Percentiles rank a stretch among this genome's conserved stretches.
Evolutionary conservation across 257 asterid species (phyloP).

Genomic region (Solanum appendiculatum): DNA sequence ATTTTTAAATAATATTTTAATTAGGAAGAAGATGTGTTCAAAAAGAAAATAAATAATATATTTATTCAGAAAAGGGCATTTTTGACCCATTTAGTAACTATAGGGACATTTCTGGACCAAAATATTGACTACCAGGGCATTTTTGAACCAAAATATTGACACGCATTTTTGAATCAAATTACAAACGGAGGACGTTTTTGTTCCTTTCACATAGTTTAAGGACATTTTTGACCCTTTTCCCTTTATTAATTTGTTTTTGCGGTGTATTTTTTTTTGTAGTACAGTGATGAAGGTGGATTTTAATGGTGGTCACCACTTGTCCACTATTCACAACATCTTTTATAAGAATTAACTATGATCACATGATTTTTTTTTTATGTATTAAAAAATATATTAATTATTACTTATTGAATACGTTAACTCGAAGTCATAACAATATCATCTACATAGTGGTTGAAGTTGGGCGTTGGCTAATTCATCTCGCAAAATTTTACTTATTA

Average conservation of each 20-base stretch:
- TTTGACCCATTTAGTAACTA: no score
- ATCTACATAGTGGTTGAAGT: background rate
- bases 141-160: no score
- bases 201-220: no score
- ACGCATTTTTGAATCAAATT: no score
- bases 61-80: no score
- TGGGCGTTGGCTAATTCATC: background rate
- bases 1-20: no score
- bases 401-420: background rate
- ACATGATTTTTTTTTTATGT: background rate
- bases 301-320: background rate
- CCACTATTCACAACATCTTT: background rate
- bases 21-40: no score
- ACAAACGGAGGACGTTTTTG: no score
- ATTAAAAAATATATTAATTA: background rate
- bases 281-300: background rate
- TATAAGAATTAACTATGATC: background rate
- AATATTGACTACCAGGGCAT: no score
- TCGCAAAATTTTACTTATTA: background rate
- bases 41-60: no score
- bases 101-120: no score
- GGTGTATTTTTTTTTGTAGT: background rate
- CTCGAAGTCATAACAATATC: background rate
- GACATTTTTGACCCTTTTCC: no score
- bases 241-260: background rate